Evolutionary conservation across 352 stramenopile genomes (phyloP).

Genomic region (Globisporangium radiosum): DNA sequence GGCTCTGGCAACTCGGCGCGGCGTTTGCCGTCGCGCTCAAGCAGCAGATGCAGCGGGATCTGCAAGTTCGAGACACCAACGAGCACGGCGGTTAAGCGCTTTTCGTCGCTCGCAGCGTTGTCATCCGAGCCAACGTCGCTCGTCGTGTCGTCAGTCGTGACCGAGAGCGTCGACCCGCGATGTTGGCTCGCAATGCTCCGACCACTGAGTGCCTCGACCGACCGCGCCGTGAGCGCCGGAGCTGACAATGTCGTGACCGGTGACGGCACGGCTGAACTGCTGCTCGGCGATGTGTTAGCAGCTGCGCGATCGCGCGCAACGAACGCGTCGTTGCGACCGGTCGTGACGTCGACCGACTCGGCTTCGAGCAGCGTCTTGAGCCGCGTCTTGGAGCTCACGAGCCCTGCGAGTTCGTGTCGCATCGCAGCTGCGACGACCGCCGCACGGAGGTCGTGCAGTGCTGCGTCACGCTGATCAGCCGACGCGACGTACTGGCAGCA

Average conservation of each 20-base stretch:
- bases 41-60: slow-evolving; percentile 34
- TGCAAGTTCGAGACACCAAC: slow-evolving; percentile 70
- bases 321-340: slow-evolving; percentile 24
- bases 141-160: slow-evolving; percentile 58
- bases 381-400: slow-evolving; percentile 61
- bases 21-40: slow-evolving; percentile 17
- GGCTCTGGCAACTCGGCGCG: slow-evolving; percentile 19
- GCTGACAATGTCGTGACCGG: slow-evolving; percentile 11
- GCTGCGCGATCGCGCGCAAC: slow-evolving; percentile 2
- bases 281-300: background rate
- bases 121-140: slow-evolving; percentile 62
- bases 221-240: slow-evolving; percentile 22
- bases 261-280: background rate
- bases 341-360: slow-evolving; percentile 68
- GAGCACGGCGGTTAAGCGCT: slow-evolving; percentile 62
- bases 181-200: slow-evolving; percentile 1
- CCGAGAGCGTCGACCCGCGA: slow-evolving; percentile 23
- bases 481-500: slow-evolving; percentile 30
- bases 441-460: slow-evolving; percentile 8
- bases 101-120: slow-evolving; percentile 40
- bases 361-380: slow-evolving; percentile 61
- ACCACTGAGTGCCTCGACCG: slow-evolving; percentile 11
- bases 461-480: slow-evolving; percentile 4
- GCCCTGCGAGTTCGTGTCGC: slow-evolving; percentile 44
- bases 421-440: slow-evolving; percentile 33